These are phyloP conservation scores for Symmetrospora coprosmae DNA, from an alignment of 768 basidiomycete species.

Conservation along the genomic window DNA sequence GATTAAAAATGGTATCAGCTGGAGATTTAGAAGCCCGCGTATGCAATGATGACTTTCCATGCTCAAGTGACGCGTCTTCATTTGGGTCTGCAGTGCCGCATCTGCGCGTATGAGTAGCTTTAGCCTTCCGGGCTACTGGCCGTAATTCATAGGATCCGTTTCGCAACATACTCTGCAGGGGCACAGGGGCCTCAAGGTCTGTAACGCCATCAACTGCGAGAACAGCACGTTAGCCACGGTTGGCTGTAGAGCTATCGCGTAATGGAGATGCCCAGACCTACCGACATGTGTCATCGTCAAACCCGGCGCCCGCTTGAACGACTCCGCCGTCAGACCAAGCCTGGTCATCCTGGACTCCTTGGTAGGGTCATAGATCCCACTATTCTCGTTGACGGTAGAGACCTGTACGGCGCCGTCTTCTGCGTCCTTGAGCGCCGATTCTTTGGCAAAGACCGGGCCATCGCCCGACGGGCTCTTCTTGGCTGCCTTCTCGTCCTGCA, in stretches of 20 bases:
- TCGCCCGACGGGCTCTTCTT: too few relatives aligned
- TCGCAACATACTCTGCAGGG: too few relatives aligned
- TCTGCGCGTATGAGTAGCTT: neutral
- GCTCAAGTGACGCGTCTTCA: slow-evolving; percentile 18
- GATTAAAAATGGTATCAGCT: neutral
- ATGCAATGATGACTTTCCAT: neutral
- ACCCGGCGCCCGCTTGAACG: slow-evolving; percentile 39
- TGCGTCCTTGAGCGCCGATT: too few relatives aligned
- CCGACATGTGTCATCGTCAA: slow-evolving; percentile 33
- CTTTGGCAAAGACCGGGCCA: too few relatives aligned
- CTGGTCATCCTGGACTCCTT: slow-evolving; percentile 35
- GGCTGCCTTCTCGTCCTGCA: too few relatives aligned
- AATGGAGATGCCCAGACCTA: slow-evolving; percentile 11
- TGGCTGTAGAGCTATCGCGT: neutral
- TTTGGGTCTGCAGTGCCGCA: too few relatives aligned
- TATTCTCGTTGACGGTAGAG: neutral
- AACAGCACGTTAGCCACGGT: neutral
- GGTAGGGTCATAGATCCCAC: slow-evolving; percentile 35
- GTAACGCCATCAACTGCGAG: slow-evolving; percentile 17
- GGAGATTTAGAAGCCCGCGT: neutral
- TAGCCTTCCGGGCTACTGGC: neutral
- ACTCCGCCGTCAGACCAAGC: slow-evolving; percentile 36
- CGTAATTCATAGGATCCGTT: neutral
- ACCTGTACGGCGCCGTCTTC: too few relatives aligned
- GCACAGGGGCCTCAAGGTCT: slow-evolving; percentile 29